Conservation (phyloP, 2,329 filamentous ascomycete genomes). For the Pestalotiopsis sp. region DNA sequence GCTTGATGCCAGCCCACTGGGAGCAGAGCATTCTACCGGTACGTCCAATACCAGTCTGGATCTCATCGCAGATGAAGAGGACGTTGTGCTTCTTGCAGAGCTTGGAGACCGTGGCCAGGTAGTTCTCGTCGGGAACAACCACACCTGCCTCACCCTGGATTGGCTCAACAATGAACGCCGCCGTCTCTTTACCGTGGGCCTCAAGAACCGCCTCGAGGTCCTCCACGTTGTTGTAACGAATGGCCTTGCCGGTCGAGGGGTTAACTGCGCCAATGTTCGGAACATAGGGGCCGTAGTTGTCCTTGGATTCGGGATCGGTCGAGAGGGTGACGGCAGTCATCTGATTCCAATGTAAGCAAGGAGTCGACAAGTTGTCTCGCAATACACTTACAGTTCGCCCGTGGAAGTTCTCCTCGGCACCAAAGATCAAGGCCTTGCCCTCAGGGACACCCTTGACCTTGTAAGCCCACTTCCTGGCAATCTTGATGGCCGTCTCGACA, state of each 20-base stretch:
- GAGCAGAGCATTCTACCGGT: conserved; percentile 93
- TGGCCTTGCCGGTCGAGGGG: conserved; percentile 75
- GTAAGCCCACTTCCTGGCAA: conserved; percentile 97
- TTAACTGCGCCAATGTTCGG: conserved; percentile 80
- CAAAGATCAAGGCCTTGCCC: conserved; percentile 82
- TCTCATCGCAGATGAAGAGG: conserved; percentile 95
- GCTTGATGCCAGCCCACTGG: conserved; percentile 94
- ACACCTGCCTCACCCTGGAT: conserved; percentile 98
- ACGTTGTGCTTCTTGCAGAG: conserved; percentile 96
- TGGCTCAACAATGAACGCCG: conserved; percentile 92
- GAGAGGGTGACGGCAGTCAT: conserved; percentile 96
- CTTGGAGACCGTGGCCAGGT: conserved; percentile 76
- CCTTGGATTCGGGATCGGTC: conserved; percentile 90
- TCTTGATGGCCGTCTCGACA: conserved; percentile 93
- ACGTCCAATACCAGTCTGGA: conserved; percentile 95
- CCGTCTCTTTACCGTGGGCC: conserved; percentile 80
- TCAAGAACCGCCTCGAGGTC: conserved; percentile 82
- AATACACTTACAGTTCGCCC: conserved; percentile 76
- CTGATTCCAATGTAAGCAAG: conserved; percentile 39
- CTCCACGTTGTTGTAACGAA: conserved; percentile 83
- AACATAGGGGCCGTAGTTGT: conserved; percentile 96
- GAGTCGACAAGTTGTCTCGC: background rate
- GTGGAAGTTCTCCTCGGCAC: conserved; percentile 92
- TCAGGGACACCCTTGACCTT: conserved; percentile 90
- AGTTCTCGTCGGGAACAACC: conserved; percentile 89